Base-by-base conservation (phyloP, 176 grass and related monocot species). In the Avena eriantha region DNA sequence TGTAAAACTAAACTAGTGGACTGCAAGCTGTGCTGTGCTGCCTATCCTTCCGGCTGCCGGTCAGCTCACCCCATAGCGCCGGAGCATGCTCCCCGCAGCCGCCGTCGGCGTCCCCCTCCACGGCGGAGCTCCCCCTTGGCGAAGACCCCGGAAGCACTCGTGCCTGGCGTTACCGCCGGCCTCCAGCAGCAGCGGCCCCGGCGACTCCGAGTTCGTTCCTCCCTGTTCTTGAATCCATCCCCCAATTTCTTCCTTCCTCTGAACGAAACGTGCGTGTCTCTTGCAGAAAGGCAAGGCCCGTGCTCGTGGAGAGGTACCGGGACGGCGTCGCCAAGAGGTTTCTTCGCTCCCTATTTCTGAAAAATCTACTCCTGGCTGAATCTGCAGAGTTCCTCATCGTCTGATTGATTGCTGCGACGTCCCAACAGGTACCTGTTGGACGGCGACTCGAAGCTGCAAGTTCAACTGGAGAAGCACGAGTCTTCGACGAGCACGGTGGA, bases 261-360 rank as follows among this genome's bases (percentile, higher is more conserved):
- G 31, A 81, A 10, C 22, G 3, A 35, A 65, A 46, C 24, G 0
- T 53, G 8, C 49, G 16, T 58, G 53, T 68, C 5, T 81, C 11
- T 33, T 86, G 75, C 81, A 93, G 94, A 81, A 91, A 89, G 73
- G 79, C 41, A 34, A 85, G 36, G 0, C 78, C 79, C 54, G 75
- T 98, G 82, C 86, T 98, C 11, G 90, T 91, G 46, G 96, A 98
- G 91, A 87, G 81, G 71, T 92, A 93, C 88, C 86, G 73, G 17
- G 91, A 92, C 69, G 96, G 96, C 58, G 73, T 75, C 58, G 12
- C 86, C 65, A 98, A 98, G 84, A 95, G 93, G 95, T 95, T 13
- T 31, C 36, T 64, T 76, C 69, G 8, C 29, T 29, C 29, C 29
- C 29, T 29, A 29, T 29, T 29, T 29, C 29, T 29, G 29, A 29